phyloP scores from a whole-genome alignment of 1,284 basidiomycete species.

The Cutaneotrichosporon cutaneum region DNA sequence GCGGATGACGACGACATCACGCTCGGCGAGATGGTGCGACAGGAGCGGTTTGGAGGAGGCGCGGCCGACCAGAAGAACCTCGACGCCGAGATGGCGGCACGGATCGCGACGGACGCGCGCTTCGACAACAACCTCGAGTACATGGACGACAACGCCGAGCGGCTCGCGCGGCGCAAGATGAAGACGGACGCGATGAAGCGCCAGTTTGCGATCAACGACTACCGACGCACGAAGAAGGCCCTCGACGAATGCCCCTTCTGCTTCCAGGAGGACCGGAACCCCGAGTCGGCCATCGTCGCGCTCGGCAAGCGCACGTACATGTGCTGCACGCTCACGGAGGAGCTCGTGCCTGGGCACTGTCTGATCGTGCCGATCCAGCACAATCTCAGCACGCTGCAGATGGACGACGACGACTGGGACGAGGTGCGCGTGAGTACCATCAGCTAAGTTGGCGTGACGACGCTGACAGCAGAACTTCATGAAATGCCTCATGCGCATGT shows the following conservation, averaged over 20 bases:
- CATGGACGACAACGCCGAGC: slow-evolving; percentile 94
- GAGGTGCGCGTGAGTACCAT: slow-evolving; percentile 70
- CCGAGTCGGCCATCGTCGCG: slow-evolving; percentile 80
- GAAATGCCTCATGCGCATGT: slow-evolving; percentile 97
- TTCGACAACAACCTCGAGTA: slow-evolving; percentile 90
- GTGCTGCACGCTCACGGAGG: slow-evolving; percentile 79
- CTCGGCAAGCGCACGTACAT: slow-evolving; percentile 88
- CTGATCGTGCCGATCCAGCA: slow-evolving; percentile 95
- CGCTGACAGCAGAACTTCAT: slow-evolving; percentile 78
- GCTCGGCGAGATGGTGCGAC: slow-evolving; percentile 85
- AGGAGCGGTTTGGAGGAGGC: slow-evolving; percentile 87
- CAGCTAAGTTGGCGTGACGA: not conserved
- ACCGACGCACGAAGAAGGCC: slow-evolving; percentile 88
- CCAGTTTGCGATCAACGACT: slow-evolving; percentile 95
- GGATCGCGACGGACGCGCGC: slow-evolving; percentile 81
- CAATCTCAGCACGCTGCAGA: slow-evolving; percentile 83
- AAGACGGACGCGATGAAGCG: slow-evolving; percentile 93
- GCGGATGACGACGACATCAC: slow-evolving; percentile 84
- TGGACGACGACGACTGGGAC: slow-evolving; percentile 97
- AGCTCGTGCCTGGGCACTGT: slow-evolving; percentile 84
- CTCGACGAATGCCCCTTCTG: slow-evolving; percentile 83
- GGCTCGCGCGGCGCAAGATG: slow-evolving; percentile 88
- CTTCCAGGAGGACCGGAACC: slow-evolving; percentile 75
- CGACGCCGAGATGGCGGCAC: slow-evolving; percentile 82
- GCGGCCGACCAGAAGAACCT: slow-evolving; percentile 84